Evolutionary conservation across 139 green algal genomes (phyloP).

Genomic region (Edaphochlamys debaryana): DNA sequence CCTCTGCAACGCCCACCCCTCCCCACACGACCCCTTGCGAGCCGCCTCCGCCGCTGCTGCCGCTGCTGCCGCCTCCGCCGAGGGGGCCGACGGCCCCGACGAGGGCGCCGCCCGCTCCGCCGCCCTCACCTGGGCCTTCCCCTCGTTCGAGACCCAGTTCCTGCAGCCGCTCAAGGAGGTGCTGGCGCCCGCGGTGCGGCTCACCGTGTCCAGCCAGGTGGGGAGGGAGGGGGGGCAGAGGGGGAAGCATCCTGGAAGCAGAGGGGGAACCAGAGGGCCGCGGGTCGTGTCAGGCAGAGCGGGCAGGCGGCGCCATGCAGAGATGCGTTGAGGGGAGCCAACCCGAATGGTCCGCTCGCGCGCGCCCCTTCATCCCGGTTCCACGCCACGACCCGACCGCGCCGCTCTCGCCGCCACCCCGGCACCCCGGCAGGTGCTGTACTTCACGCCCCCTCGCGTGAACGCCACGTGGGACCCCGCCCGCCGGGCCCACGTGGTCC

Average conservation of each 20-base stretch:
- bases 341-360: no score
- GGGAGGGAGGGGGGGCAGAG: not conserved
- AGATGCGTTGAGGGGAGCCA: no score
- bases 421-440: slow-evolving; percentile 36
- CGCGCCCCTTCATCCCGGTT: no score
- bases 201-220: slow-evolving; percentile 53
- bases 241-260: no score
- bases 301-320: no score
- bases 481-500: slow-evolving; percentile 18
- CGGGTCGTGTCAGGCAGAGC: no score
- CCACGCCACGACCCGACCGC: no score
- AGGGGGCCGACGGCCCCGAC: no score
- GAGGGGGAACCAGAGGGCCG: no score
- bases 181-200: slow-evolving; percentile 16
- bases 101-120: not conserved
- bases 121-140: slow-evolving; percentile 41
- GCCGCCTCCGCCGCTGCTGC: no score
- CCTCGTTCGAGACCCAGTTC: slow-evolving; percentile 28
- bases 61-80: no score
- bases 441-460: slow-evolving; percentile 39
- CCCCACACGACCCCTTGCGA: not conserved
- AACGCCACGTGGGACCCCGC: slow-evolving; percentile 18
- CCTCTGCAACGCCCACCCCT: slow-evolving; percentile 52
- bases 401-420: not conserved
- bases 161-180: slow-evolving; percentile 23